Evolutionary conservation across 768 basidiomycete genomes (phyloP).

Genomic region (Pleurotus citrinopileatus): DNA sequence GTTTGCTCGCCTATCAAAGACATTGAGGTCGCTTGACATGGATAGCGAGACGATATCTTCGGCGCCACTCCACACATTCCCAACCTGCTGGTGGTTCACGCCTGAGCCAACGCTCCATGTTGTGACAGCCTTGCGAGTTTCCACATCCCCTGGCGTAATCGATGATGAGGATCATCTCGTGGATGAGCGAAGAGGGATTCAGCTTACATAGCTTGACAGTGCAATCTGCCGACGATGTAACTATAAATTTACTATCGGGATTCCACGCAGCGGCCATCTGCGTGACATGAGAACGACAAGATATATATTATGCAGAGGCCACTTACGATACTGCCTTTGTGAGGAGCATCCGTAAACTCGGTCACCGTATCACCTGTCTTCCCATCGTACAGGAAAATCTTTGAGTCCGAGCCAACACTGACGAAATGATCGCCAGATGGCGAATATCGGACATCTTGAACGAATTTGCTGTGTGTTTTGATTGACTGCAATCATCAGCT

Average conservation of each 20-base stretch:
- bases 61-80: slow-evolving; percentile 78
- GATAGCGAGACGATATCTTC: slow-evolving; percentile 80
- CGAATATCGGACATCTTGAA: slow-evolving; percentile 86
- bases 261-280: slow-evolving; percentile 83
- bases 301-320: slow-evolving; percentile 18
- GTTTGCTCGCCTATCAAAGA: slow-evolving; percentile 70
- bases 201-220: slow-evolving; percentile 82
- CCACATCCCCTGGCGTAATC: slow-evolving; percentile 72
- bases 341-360: slow-evolving; percentile 65
- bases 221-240: slow-evolving; percentile 85
- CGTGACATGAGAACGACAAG: neutral
- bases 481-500: slow-evolving; percentile 51
- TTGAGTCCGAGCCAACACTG: slow-evolving; percentile 87
- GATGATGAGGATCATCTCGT: neutral
- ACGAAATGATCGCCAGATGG: slow-evolving; percentile 81
- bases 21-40: slow-evolving; percentile 74
- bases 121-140: slow-evolving; percentile 60
- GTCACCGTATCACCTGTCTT: slow-evolving; percentile 76
- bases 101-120: slow-evolving; percentile 75
- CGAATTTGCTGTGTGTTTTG: slow-evolving; percentile 87
- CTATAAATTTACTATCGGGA: slow-evolving; percentile 64
- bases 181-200: neutral
- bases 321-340: slow-evolving; percentile 77
- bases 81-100: slow-evolving; percentile 82
- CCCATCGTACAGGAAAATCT: slow-evolving; percentile 88